These are phyloP conservation scores for Cadophora sp. DNA, from an alignment of 2,329 filamentous ascomycete genomes.

Conservation along the genomic window DNA sequence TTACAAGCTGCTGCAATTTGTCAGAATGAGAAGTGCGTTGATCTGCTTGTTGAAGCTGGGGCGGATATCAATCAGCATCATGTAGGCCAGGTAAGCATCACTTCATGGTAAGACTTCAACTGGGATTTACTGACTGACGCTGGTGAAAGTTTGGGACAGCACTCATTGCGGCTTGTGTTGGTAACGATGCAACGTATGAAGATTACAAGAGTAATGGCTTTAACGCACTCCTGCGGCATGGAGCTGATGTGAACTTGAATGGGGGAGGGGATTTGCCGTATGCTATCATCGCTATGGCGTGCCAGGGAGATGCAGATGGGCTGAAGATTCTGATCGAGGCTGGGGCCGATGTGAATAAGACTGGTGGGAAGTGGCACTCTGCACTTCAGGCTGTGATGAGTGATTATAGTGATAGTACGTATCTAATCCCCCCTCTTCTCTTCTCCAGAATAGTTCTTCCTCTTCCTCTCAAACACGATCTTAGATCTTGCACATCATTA, in stretches of 20 bases:
- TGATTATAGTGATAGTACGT: constrained; percentile 5
- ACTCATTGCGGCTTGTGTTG: neutral
- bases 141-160: neutral
- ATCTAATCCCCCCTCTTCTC: neutral
- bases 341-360: constrained; percentile 12
- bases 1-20: constrained; percentile 11
- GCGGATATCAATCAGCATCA: constrained; percentile 12
- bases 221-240: neutral
- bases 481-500: too few relatives aligned
- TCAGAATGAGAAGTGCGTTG: neutral
- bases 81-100: constrained; percentile 4
- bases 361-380: constrained; percentile 5
- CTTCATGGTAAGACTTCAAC: too few relatives aligned
- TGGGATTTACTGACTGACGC: neutral
- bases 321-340: constrained; percentile 7
- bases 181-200: neutral
- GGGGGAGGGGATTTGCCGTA: constrained; percentile 8
- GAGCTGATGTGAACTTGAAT: constrained; percentile 13
- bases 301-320: neutral
- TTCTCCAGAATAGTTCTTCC: neutral
- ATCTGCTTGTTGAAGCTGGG: constrained; percentile 10
- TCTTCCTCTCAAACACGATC: too few relatives aligned
- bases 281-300: constrained; percentile 13
- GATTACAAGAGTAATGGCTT: constrained; percentile 5
- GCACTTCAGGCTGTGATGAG: constrained; percentile 3